phyloP scores from a whole-genome alignment of 306 rosid species.

The Clitoria ternatea region DNA sequence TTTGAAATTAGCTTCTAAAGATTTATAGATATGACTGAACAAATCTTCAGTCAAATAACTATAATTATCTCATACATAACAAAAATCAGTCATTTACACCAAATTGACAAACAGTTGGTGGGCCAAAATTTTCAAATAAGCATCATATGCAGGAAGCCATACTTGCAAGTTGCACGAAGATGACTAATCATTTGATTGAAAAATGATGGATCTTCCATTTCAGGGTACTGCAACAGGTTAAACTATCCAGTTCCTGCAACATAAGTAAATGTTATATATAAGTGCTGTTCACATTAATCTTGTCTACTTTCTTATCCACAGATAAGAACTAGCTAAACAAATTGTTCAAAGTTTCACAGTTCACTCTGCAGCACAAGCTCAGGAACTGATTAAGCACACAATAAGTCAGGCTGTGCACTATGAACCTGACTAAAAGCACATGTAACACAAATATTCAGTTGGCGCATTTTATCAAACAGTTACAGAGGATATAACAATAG shows the following conservation, averaged over 20 bases:
- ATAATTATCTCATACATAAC: background rate
- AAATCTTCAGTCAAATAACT: background rate
- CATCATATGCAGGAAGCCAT: slow-evolving; percentile 23
- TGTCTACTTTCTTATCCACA: slow-evolving; percentile 1
- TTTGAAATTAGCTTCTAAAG: background rate
- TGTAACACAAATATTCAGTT: background rate
- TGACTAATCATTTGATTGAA: slow-evolving; percentile 54
- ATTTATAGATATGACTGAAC: background rate
- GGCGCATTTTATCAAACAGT: slow-evolving; percentile 27
- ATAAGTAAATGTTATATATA: background rate
- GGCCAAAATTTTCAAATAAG: background rate
- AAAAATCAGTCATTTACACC: background rate
- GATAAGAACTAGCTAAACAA: background rate
- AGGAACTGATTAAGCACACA: background rate
- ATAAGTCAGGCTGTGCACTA: background rate
- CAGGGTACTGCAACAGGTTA: background rate
- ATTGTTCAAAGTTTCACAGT: background rate
- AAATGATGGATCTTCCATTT: slow-evolving; percentile 62
- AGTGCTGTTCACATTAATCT: background rate
- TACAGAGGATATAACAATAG: background rate
- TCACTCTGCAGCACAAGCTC: background rate
- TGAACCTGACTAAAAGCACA: background rate
- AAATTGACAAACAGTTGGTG: background rate
- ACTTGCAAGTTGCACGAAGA: slow-evolving; percentile 82
- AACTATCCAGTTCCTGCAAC: slow-evolving; percentile 27